Percentiles rank a stretch among this genome's conserved stretches.
Conservation (phyloP, 164 flowering plant species). For the Stephania cephalantha region DNA sequence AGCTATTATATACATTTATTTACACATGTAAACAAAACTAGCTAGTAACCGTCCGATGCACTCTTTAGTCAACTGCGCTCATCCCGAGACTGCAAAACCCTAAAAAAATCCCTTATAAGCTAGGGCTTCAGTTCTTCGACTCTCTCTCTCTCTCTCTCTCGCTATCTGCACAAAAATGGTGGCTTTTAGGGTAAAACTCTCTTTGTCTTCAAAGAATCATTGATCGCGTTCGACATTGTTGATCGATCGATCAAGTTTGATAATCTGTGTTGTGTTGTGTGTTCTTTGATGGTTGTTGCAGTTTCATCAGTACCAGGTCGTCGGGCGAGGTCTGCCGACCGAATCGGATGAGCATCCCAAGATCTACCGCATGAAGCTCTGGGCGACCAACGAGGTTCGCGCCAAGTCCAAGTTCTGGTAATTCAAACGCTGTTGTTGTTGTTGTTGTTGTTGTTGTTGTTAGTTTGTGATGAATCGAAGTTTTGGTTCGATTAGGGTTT, state of each 20-base stretch:
- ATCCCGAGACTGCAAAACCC: too few species aligned
- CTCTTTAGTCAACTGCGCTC: too few species aligned
- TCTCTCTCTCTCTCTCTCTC: too few species aligned
- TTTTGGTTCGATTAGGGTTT: not conserved
- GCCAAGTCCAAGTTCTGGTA: constrained; percentile 16
- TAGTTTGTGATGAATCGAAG: not conserved
- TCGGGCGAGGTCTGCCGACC: constrained; percentile 13
- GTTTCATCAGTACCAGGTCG: constrained; percentile 15
- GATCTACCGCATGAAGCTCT: constrained; percentile 13
- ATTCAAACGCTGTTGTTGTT: not conserved
- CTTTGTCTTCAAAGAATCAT: not conserved
- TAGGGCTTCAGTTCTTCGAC: too few species aligned
- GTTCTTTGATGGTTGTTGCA: not conserved
- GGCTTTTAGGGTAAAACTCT: constrained; percentile 7
- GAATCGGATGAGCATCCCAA: constrained; percentile 11
- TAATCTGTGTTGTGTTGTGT: not conserved
- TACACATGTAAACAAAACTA: too few species aligned
- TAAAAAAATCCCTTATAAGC: too few species aligned
- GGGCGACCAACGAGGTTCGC: constrained; percentile 12
- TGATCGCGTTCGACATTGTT: too few species aligned
- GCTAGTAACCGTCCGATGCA: too few species aligned
- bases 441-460: not conserved
- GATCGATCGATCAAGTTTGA: not conserved
- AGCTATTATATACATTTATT: too few species aligned
- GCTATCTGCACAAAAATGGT: not conserved